Base-by-base conservation (phyloP, 2,329 filamentous ascomycete genomes). In the Claviceps quebecensis region DNA sequence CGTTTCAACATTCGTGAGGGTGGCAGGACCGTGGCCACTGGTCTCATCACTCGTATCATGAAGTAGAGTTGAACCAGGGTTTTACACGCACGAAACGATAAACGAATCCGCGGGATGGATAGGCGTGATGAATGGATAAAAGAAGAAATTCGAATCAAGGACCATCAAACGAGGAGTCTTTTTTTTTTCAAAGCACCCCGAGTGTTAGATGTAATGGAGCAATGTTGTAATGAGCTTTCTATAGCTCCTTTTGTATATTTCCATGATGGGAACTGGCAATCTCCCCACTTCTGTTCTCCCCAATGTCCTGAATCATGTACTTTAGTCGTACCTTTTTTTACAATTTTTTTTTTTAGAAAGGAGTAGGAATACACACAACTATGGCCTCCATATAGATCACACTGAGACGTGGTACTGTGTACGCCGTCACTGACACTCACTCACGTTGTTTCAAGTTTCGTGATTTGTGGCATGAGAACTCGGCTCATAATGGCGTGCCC, bases 1-100 rank as follows among this genome's bases (percentile, higher is more conserved):
- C 87, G 93, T 63, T 93, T 98, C 81, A 98, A 97, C 77, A 83
- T 98, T 67, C 87, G 93, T 72, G 93, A 98, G 77, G 93, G 93
- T 75, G 90, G 91, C 63, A 82, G 87, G 61, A 93, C 87, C 54
- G 86, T 93, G 53, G 87, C 86, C 60, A 93, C 87, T 61, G 87
- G 87, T 69, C 74, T 93, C 60, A 77, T 89, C 61, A 93, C 87
- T 58, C 82, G 83, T 62, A 83, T 93, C 64, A 56, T 81, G 50
- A 70, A 77, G 63, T 80, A 77, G 73, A 16, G 9, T 34, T 19
- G 29, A 38, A 38, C 59, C 13, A 49, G 16, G 1, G 2, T 17
- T 14, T 16, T 9, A 44, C 41, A 16, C 22, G 4, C 41, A 16
- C 22, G 4, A 44, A 44, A 26, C 38, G 38, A 40, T 8, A 17